Percentiles rank a stretch among this genome's conserved stretches.
These are phyloP conservation scores for Lycium ferocissimum DNA, from an alignment of 257 asterid genomes.

Conservation along the genomic window DNA sequence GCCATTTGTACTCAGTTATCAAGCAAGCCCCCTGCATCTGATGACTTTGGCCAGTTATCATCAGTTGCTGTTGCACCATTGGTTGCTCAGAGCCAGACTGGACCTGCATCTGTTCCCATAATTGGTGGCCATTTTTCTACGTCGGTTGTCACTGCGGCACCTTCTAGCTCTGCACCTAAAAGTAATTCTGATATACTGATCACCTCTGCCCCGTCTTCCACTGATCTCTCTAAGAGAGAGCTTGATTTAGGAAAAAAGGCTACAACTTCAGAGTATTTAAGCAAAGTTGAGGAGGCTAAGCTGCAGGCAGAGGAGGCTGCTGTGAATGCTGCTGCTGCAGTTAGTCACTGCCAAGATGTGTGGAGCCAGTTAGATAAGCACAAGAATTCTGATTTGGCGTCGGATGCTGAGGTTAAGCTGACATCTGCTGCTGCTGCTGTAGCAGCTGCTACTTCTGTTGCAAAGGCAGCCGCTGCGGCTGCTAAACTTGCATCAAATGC, in stretches of 20 bases:
- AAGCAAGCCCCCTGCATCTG: slow-evolving; percentile 50
- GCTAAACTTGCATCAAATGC: slow-evolving; percentile 91
- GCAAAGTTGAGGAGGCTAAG: slow-evolving; percentile 83
- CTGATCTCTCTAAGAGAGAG: slow-evolving; percentile 51
- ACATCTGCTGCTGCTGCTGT: slow-evolving; percentile 90
- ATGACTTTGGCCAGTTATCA: slow-evolving; percentile 52
- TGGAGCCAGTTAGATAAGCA: slow-evolving; percentile 79
- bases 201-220: slow-evolving; percentile 47
- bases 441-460: slow-evolving; percentile 96
- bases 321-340: slow-evolving; percentile 73
- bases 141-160: slow-evolving; percentile 64
- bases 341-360: slow-evolving; percentile 76
- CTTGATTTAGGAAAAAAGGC: slow-evolving; percentile 57
- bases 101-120: slow-evolving; percentile 45
- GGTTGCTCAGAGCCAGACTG: slow-evolving; percentile 53
- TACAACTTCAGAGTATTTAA: slow-evolving; percentile 47
- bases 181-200: slow-evolving; percentile 50
- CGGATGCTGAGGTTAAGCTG: slow-evolving; percentile 71
- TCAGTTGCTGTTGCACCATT: slow-evolving; percentile 40
- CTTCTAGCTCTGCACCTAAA: slow-evolving; percentile 54
- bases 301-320: slow-evolving; percentile 88
- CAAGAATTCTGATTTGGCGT: slow-evolving; percentile 60
- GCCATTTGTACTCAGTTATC: slow-evolving; percentile 45
- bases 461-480: slow-evolving; percentile 98
- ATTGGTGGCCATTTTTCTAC: slow-evolving; percentile 61